Base-by-base conservation (phyloP, 352 stramenopile species). In the Globisporangium recalcitrans region DNA sequence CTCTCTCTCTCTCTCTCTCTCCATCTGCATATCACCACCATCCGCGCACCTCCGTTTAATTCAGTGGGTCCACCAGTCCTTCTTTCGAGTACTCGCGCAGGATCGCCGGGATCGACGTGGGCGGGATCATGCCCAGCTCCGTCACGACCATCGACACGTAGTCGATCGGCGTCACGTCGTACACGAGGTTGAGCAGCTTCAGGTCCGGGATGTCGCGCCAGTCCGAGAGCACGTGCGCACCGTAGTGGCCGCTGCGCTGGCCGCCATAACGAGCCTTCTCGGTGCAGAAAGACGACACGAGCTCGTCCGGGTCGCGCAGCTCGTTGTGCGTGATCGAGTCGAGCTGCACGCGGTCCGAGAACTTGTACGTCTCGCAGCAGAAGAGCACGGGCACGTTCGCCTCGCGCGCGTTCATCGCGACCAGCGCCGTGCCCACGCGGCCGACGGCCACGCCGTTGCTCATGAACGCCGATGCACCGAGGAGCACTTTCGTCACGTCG, bases 361-460 rank as follows among this genome's bases (percentile, higher is more conserved):
- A 93, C 72, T 99, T 99, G 87, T 99, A 99, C 31, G 96, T 98
- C 81, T 99, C 97, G 68, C 95, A 98, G 67, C 93, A 98, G 46
- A 99, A 97, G 14, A 99, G 82, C 32, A 99, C 95, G 0, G 97
- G 97, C 46, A 98, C 91, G 60, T 98, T 95, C 57, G 87, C 81
- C 27, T 92, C 80, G 44, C 92, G 83, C 0, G 96, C 97, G 48
- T 91, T 79, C 75, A 98, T 88, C 7, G 95, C 95, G 24, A 98
- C 90, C 19, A 96, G 83, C 21, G 93, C 93, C 19, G 95, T 98
- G 19, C 96, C 96, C 0, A 97, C 92, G 46, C 88, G 85, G 3
- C 86, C 83, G 42, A 98, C 79, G 0, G 97, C 89, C 51, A 91
- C 88, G 31, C 97, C 96, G 70, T 99, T 98, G 69, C 88, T 98